Base-by-base conservation (phyloP, 2,329 filamentous ascomycete genomes). In the Trichoderma endophyticum region DNA sequence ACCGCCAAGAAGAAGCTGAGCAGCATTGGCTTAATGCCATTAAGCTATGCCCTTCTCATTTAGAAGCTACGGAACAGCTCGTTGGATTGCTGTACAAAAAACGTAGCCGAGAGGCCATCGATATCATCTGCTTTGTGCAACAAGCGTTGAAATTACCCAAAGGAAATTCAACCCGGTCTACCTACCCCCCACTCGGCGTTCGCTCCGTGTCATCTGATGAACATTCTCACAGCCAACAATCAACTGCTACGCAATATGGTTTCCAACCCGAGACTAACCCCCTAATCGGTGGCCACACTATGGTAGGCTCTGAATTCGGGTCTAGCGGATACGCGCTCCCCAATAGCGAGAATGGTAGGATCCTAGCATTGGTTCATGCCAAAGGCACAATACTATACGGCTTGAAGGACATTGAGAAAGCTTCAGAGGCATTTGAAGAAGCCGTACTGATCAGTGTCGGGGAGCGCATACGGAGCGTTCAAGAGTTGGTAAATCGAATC, bases 351-450 rank as follows among this genome's bases (percentile, higher is more conserved):
- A 98, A 98, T 79, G 96, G 95, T 9, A 90, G 96, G 73, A 94
- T 99, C 77, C 87, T 99, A 59, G 93, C 94, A n/a, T 86, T 99
- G 18, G 90, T 98, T 54, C 96, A 99, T 82, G 95, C 95, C 24
- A 99, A 98, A 81, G 96, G 95, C n/a, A 98, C 98, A 74, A 97
- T 98, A 92, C 86, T 98, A 2, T 99, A 99, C 81, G 90, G 93
- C 30, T 84, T 97, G 34, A 95, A 95, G 60, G 92, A 98, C 75
- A 92, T 96, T 74, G 85, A 87, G 51, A 89, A 87, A 54, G 96
- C 96, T 56, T 94, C 95, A 1, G 89, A 90, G 76, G 94, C 96
- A 4, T 99, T 99, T 76, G 96, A 99, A 80, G 94, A 98, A 80
- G 95, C 95, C 0, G 94, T 99, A 4, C 83, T 98, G 68, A 95